phyloP scores from a whole-genome alignment of 2,329 filamentous ascomycete species.

The Stenocarpella maydis region DNA sequence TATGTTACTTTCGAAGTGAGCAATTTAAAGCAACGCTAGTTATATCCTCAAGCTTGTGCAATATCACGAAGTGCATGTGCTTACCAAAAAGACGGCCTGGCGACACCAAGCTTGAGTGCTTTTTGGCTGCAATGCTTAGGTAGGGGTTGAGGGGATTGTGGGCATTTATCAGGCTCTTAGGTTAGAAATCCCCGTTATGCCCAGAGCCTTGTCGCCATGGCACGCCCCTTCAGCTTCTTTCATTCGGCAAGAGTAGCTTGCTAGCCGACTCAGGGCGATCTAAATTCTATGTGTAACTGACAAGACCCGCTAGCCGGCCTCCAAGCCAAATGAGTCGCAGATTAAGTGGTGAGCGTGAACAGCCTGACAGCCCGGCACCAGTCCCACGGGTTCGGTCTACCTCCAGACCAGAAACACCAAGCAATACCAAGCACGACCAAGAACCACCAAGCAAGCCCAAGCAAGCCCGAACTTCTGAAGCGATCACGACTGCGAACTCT shows the following conservation, averaged over 20 bases:
- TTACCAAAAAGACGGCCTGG: no score
- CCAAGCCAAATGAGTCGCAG: constrained; percentile 22
- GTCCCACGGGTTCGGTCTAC: not conserved
- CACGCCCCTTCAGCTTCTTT: not conserved
- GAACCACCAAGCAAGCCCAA: constrained; percentile 1
- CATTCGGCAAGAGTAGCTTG: not conserved
- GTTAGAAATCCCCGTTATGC: constrained; percentile 4
- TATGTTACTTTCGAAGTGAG: no score
- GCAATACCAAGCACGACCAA: constrained; percentile 18
- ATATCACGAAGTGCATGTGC: no score
- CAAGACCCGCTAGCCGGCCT: not conserved
- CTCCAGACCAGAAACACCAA: not conserved
- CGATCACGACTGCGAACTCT: constrained; percentile 1
- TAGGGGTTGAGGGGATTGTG: not conserved
- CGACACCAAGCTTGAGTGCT: no score
- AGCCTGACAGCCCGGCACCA: constrained; percentile 11
- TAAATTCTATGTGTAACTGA: not conserved
- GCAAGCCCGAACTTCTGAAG: not conserved
- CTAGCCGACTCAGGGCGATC: not conserved
- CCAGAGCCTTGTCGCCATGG: constrained; percentile 26
- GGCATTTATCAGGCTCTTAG: not conserved
- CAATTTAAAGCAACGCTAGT: no score
- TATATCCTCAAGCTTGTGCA: no score
- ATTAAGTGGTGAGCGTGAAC: constrained; percentile 4
- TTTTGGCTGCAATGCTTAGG: no score